Evolutionary conservation across 768 basidiomycete species (phyloP).

Genomic region (Xerocomellus amylosporus): DNA sequence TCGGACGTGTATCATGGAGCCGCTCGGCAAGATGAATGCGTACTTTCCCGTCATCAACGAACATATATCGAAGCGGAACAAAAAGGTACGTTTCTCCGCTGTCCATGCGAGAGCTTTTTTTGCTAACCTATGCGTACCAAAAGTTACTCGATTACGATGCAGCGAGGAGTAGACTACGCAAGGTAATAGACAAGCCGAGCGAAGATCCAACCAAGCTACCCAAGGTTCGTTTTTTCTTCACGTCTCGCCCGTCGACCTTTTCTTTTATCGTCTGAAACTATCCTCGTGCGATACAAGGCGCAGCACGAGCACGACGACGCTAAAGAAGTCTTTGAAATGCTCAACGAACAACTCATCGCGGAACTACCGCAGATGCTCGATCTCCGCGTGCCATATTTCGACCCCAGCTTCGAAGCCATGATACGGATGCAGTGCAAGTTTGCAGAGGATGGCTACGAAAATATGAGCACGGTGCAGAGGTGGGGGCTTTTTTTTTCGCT

Average conservation of each 20-base stretch:
- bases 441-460: constrained; percentile 97
- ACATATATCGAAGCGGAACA: constrained; percentile 90
- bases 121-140: background rate
- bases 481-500: constrained; percentile 24
- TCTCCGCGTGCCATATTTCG: constrained; percentile 95
- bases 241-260: background rate
- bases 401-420: constrained; percentile 99
- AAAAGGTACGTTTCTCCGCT: constrained; percentile 65
- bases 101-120: background rate
- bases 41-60: constrained; percentile 94
- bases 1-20: constrained; percentile 92
- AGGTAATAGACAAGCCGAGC: constrained; percentile 85
- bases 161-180: constrained; percentile 85
- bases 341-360: constrained; percentile 88
- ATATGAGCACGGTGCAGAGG: constrained; percentile 91
- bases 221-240: constrained; percentile 43
- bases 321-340: constrained; percentile 88
- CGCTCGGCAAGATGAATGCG: constrained; percentile 93
- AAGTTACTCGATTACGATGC: constrained; percentile 96
- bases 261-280: background rate
- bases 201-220: constrained; percentile 93
- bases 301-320: constrained; percentile 96
- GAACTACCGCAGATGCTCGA: constrained; percentile 93
- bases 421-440: constrained; percentile 97
- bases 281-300: constrained; percentile 41